Conservation (phyloP, 2,329 filamentous ascomycete species). For the Allantophomopsis lycopodina region DNA sequence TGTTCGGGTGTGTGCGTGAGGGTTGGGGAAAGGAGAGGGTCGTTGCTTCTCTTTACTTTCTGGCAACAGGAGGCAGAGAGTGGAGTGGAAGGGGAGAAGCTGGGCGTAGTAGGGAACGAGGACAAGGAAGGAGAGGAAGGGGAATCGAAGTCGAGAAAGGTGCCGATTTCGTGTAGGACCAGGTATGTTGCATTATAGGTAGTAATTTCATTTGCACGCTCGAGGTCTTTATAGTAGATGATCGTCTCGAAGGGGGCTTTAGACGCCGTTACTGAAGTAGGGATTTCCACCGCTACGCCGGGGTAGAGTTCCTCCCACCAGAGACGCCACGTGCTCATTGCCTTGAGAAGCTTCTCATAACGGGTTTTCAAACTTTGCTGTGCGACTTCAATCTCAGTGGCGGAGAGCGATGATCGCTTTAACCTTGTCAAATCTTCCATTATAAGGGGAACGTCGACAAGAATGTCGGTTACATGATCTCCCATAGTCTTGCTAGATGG, state of each 20-base stretch:
- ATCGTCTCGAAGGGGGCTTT: conserved; percentile 1
- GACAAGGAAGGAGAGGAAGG: background rate
- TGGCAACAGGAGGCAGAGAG: too few relatives aligned
- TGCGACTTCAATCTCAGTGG: too few relatives aligned
- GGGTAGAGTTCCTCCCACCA: too few relatives aligned
- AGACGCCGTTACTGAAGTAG: background rate
- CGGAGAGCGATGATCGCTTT: background rate
- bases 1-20: background rate
- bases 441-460: background rate
- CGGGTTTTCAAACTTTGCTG: too few relatives aligned
- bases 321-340: too few relatives aligned
- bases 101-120: too few relatives aligned
- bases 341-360: too few relatives aligned
- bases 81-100: background rate
- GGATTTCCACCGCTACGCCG: too few relatives aligned
- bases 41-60: background rate
- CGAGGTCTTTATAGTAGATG: background rate
- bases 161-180: background rate
- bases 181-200: conserved; percentile 1
- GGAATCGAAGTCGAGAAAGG: background rate
- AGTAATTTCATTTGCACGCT: background rate
- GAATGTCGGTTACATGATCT: background rate
- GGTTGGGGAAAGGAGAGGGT: background rate
- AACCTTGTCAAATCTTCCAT: background rate
- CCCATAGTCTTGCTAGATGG: background rate